Base-by-base conservation (phyloP, 257 asterid genomes). In the Solanum commersonii region DNA sequence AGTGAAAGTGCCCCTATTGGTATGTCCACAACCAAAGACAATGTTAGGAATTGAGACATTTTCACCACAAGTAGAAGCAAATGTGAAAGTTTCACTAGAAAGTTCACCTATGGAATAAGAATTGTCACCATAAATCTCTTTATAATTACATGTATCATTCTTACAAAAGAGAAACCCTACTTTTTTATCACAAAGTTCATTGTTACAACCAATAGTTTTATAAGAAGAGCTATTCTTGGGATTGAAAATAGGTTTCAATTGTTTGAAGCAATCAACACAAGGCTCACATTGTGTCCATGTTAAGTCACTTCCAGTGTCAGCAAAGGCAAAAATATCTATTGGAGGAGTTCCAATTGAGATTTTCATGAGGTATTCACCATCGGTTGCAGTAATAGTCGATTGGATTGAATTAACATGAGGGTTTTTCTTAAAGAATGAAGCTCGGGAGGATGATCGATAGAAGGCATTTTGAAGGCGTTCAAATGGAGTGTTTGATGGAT, bases 201-300 rank as follows among this genome's bases (percentile, higher is more conserved):
- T 25, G 20, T 42, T n/a, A 37, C 89, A 86, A 35, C 79, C 14
- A 8, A 91, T 31, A 6, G 22, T 8, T 63, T 70, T 78, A 20
- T 84, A 91, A 5, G 92, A 65, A 27, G 90, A 77, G 2, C 91
- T 88, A 4, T 22, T 82, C 9, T 14, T 35, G 25, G 93, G 91
- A 49, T 85, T 46, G 33, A 91, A 87, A 7, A 76, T 23, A 6
- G 87, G 88, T 33, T 25, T 0, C 2, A 60, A 59, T 72, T 88
- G 91, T 14, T 63, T 16, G 72, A 68, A 88, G 31, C 91, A 89
- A 3, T 46, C 10, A 5, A 7, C 3, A 31, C 91, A 89, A 15
- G 89, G 91, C 20, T 25, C 29, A 76, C 92, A 91, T 84, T 91
- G 92, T 10, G 76, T 79, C 93, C 92, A 91, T 46, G 88, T 46